These are phyloP conservation scores for Gossypium thurberi DNA, from an alignment of 345 rosid species.

Conservation along the genomic window DNA sequence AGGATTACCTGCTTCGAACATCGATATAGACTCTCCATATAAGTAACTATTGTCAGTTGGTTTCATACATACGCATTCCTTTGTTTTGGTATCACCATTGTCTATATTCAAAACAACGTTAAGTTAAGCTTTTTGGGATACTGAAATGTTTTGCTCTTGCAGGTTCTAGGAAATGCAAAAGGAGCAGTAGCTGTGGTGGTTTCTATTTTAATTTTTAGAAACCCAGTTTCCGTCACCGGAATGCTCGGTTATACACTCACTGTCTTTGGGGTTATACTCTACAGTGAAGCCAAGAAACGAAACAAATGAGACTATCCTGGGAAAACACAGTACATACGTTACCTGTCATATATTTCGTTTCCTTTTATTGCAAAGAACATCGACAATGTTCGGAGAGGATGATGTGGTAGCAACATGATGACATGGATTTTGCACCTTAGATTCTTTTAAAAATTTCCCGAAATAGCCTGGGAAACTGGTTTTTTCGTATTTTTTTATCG, in stretches of 20 bases:
- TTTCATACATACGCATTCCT: background rate
- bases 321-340: background rate
- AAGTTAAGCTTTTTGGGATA: background rate
- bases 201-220: constrained; percentile 85
- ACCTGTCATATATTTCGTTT: background rate
- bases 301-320: constrained; percentile 44
- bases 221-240: constrained; percentile 93
- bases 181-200: constrained; percentile 99
- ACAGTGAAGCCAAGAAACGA: constrained; percentile 97
- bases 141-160: constrained; percentile 12
- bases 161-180: constrained; percentile 98
- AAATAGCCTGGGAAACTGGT: constrained; percentile 26
- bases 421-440: constrained; percentile 21
- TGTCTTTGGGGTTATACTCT: constrained; percentile 82
- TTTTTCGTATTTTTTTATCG: constrained; percentile 11
- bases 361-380: constrained; percentile 16
- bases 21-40: background rate
- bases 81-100: background rate
- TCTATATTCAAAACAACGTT: too few species aligned
- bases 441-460: constrained; percentile 16
- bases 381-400: constrained; percentile 14
- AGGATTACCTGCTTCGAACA: too few species aligned
- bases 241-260: constrained; percentile 94
- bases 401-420: constrained; percentile 16
- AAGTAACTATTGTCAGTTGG: background rate